Percentiles rank a stretch among this genome's conserved stretches.
Conservation (phyloP, 805 yeast species). For the Zygoascus biomembranicola region DNA sequence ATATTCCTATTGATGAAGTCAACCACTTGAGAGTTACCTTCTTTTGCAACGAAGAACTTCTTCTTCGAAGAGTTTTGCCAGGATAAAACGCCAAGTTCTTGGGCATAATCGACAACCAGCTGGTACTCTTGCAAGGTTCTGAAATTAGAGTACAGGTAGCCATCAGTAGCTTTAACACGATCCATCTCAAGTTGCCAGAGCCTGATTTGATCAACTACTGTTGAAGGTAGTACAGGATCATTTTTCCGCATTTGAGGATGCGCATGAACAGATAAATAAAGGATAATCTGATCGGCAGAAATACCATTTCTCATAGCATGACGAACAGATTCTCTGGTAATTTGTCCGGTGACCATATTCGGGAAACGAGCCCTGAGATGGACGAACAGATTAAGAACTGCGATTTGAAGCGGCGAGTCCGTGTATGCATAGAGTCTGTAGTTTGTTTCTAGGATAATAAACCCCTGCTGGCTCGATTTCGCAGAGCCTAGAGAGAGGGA, state of each 20-base stretch:
- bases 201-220: slow-evolving; percentile 92
- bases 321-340: slow-evolving; percentile 87
- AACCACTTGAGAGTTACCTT: slow-evolving; percentile 83
- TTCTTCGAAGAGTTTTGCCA: slow-evolving; percentile 71
- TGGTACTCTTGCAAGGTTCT: slow-evolving; percentile 69
- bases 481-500: not conserved
- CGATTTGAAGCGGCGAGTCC: slow-evolving; percentile 89
- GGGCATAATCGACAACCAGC: slow-evolving; percentile 64
- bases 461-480: slow-evolving; percentile 37
- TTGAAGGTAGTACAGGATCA: slow-evolving; percentile 75
- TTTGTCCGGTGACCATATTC: slow-evolving; percentile 87
- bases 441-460: slow-evolving; percentile 86
- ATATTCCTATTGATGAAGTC: slow-evolving; percentile 67
- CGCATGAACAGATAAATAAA: slow-evolving; percentile 84
- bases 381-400: slow-evolving; percentile 81
- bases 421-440: slow-evolving; percentile 90
- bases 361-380: slow-evolving; percentile 77
- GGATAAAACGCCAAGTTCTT: slow-evolving; percentile 82
- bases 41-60: slow-evolving; percentile 78
- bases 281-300: slow-evolving; percentile 88
- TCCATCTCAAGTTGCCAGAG: slow-evolving; percentile 96
- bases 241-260: slow-evolving; percentile 77
- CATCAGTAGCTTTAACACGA: slow-evolving; percentile 78
- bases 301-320: slow-evolving; percentile 81
- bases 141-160: slow-evolving; percentile 83